These are phyloP conservation scores for Chlamydomonas incerta DNA, from an alignment of 139 green algal species.

Conservation along the genomic window DNA sequence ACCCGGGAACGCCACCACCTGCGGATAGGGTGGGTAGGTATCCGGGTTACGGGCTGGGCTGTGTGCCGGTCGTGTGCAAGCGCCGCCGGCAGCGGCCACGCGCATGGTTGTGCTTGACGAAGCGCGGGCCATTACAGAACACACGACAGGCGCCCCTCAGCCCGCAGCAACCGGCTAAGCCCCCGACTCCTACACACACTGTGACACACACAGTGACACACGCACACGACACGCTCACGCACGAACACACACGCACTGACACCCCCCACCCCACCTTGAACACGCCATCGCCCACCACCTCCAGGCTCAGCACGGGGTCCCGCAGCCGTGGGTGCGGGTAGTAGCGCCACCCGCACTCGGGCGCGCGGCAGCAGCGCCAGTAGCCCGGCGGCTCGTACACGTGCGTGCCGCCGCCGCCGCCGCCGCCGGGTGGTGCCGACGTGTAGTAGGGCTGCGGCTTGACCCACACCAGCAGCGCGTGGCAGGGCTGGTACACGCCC, in stretches of 20 bases:
- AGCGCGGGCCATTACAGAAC: no score
- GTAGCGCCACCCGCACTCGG: conserved; percentile 65
- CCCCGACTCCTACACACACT: no score
- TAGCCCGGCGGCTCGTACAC: conserved; percentile 12
- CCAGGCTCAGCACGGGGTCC: conserved; percentile 65
- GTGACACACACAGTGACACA: no score
- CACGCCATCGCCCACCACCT: conserved; percentile 46
- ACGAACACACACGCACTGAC: not conserved
- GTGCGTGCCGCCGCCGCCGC: not conserved
- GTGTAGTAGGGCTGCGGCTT: not conserved
- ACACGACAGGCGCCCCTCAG: no score
- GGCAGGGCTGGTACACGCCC: conserved; percentile 54
- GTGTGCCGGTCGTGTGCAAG: no score
- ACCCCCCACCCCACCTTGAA: conserved; percentile 53
- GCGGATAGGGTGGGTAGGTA: no score
- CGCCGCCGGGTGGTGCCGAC: no score
- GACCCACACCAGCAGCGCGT: conserved; percentile 26
- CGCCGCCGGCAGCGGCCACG: no score
- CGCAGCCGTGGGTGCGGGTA: conserved; percentile 52
- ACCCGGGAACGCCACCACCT: conserved; percentile 59
- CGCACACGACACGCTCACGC: not conserved
- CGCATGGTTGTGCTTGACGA: no score
- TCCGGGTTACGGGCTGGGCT: no score
- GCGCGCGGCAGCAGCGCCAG: conserved; percentile 44
- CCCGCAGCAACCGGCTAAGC: no score